Conservation (phyloP, 1,139 yeast species). For the Suhomyces panamericanus region DNA sequence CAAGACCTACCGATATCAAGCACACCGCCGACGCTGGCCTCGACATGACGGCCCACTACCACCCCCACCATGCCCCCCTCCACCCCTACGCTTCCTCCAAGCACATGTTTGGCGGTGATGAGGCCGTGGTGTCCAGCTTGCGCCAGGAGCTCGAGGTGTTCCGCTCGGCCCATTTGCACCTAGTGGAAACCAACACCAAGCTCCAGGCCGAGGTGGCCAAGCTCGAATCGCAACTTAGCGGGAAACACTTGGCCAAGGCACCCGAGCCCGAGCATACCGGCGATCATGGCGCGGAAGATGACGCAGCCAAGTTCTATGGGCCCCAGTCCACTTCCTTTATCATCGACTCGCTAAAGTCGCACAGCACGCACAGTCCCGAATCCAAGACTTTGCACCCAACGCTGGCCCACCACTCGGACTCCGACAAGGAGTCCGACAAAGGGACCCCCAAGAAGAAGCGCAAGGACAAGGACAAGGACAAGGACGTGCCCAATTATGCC, state of each 20-base stretch:
- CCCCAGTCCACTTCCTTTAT: slow-evolving; percentile 50
- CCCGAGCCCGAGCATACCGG: slow-evolving; percentile 16
- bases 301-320: slow-evolving; percentile 50
- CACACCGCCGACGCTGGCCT: slow-evolving; percentile 1
- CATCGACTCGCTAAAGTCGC: slow-evolving; percentile 37
- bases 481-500: slow-evolving; percentile 1
- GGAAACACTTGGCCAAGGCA: slow-evolving; percentile 1
- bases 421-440: not conserved
- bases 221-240: not conserved
- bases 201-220: slow-evolving; percentile 17
- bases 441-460: not conserved
- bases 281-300: slow-evolving; percentile 21
- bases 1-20: slow-evolving; percentile 5
- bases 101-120: not conserved
- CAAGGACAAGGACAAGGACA: slow-evolving; percentile 1
- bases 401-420: not conserved
- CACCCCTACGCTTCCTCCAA: slow-evolving; percentile 1
- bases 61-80: not conserved
- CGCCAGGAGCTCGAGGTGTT: slow-evolving; percentile 11
- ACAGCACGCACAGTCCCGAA: slow-evolving; percentile 7
- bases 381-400: not conserved
- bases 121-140: slow-evolving; percentile 2
- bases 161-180: slow-evolving; percentile 20
- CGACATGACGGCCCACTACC: slow-evolving; percentile 8
- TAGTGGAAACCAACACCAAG: slow-evolving; percentile 23